Conservation (phyloP, 495 filamentous ascomycete genomes). For the Echria macrotheca region DNA sequence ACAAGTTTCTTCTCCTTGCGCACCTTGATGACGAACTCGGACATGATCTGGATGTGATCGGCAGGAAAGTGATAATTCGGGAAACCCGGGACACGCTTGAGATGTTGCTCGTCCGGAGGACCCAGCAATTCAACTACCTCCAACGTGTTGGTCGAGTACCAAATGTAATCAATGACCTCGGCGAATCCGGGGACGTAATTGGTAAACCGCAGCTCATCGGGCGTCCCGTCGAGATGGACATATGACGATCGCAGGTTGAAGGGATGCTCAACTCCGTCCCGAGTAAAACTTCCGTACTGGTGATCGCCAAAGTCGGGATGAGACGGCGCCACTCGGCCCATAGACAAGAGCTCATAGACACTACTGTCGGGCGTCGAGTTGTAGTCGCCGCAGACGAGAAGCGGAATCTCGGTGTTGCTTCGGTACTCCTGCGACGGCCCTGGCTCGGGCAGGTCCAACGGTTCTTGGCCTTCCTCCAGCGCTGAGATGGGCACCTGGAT, state of each 20-base stretch:
- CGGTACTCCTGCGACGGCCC: conserved; percentile 66
- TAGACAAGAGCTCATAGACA: conserved; percentile 80
- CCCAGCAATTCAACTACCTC: conserved; percentile 84
- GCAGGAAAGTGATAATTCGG: conserved; percentile 97
- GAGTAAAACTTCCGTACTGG: conserved; percentile 84
- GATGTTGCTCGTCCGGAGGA: conserved; percentile 83
- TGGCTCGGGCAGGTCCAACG: conserved; percentile 36
- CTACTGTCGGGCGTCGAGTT: conserved; percentile 81
- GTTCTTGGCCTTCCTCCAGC: conserved; percentile 36
- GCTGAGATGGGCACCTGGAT: conserved; percentile 57
- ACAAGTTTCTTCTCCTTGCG: conserved; percentile 72
- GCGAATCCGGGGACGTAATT: conserved; percentile 92
- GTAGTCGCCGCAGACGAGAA: conserved; percentile 91
- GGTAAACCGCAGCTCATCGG: conserved; percentile 83
- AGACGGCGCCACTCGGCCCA: conserved; percentile 62
- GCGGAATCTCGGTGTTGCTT: conserved; percentile 76
- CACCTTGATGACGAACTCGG: conserved; percentile 85
- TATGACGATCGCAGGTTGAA: conserved; percentile 92
- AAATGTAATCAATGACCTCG: conserved; percentile 92
- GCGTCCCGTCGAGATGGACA: conserved; percentile 53
- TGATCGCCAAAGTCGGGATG: conserved; percentile 70
- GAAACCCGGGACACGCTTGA: conserved; percentile 87
- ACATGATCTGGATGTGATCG: conserved; percentile 89
- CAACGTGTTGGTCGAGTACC: conserved; percentile 88
- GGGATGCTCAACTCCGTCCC: conserved; percentile 85